Percentiles rank a stretch among this genome's conserved stretches.
Conservation (phyloP, 768 basidiomycete genomes). For the Agaricus bisporus region DNA sequence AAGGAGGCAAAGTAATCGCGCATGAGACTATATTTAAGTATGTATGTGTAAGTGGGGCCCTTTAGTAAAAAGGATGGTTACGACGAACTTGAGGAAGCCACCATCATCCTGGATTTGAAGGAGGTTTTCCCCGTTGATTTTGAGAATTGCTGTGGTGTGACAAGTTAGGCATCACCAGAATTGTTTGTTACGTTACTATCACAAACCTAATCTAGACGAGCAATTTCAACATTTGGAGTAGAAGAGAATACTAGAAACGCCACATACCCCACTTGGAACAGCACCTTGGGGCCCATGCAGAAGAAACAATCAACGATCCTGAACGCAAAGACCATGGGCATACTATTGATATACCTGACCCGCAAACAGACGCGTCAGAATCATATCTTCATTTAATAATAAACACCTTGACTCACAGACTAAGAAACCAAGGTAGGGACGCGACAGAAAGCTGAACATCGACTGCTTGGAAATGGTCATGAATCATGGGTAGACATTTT, state of each 20-base stretch:
- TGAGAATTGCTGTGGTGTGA: constrained; percentile 70
- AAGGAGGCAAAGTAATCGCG: constrained; percentile 91
- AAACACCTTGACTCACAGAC: constrained; percentile 56
- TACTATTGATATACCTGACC: constrained; percentile 78
- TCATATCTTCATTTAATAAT: background rate
- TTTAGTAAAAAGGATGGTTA: background rate
- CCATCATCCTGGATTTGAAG: constrained; percentile 96
- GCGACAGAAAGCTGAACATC: constrained; percentile 98
- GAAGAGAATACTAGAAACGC: background rate
- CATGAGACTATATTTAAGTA: constrained; percentile 61
- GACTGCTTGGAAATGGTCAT: constrained; percentile 84
- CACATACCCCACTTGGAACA: constrained; percentile 96
- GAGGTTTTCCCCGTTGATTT: constrained; percentile 93
- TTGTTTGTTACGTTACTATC: constrained; percentile 9
- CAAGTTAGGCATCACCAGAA: background rate
- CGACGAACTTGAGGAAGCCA: constrained; percentile 81
- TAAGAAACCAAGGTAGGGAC: constrained; percentile 96
- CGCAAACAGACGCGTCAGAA: background rate
- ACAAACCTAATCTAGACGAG: constrained; percentile 3
- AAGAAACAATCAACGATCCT: constrained; percentile 97
- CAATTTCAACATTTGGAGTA: background rate
- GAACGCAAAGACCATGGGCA: constrained; percentile 98
- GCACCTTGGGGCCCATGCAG: constrained; percentile 97
- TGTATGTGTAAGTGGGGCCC: background rate
- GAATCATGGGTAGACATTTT: constrained; percentile 85